Conservation (phyloP, 2,329 filamentous ascomycete species). For the Aspergillus brunneoviolaceus region DNA sequence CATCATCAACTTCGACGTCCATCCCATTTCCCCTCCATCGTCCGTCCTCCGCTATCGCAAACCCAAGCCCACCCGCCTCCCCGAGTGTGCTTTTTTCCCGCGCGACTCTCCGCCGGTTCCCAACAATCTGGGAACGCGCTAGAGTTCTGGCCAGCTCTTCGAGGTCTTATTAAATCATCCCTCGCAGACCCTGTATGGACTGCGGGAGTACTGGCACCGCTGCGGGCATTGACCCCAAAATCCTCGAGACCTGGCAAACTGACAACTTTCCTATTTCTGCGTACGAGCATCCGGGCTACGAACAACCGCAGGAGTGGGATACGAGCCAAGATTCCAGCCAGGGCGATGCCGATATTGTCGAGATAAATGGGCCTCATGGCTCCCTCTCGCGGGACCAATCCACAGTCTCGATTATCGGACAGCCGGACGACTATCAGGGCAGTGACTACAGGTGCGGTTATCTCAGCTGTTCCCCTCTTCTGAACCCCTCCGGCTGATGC, state of each 20-base stretch:
- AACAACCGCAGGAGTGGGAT: constrained; percentile 40
- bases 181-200: constrained; percentile 36
- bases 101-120: background rate
- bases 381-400: constrained; percentile 25
- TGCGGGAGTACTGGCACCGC: constrained; percentile 35
- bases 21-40: background rate
- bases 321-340: constrained; percentile 42
- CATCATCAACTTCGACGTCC: constrained; percentile 4
- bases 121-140: constrained; percentile 7
- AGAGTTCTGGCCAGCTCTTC: constrained; percentile 18
- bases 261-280: constrained; percentile 36
- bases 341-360: constrained; percentile 36
- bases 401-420: constrained; percentile 25
- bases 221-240: constrained; percentile 45
- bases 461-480: background rate
- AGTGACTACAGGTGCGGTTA: constrained; percentile 31
- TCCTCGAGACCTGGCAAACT: constrained; percentile 42
- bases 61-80: background rate
- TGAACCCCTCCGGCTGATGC: constrained; percentile 6
- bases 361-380: constrained; percentile 32
- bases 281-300: constrained; percentile 38
- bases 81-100: constrained; percentile 1
- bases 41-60: constrained; percentile 1
- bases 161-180: constrained; percentile 13
- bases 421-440: constrained; percentile 23